phyloP scores from a whole-genome alignment of 768 basidiomycete species.

The Lyophyllum decastes region DNA sequence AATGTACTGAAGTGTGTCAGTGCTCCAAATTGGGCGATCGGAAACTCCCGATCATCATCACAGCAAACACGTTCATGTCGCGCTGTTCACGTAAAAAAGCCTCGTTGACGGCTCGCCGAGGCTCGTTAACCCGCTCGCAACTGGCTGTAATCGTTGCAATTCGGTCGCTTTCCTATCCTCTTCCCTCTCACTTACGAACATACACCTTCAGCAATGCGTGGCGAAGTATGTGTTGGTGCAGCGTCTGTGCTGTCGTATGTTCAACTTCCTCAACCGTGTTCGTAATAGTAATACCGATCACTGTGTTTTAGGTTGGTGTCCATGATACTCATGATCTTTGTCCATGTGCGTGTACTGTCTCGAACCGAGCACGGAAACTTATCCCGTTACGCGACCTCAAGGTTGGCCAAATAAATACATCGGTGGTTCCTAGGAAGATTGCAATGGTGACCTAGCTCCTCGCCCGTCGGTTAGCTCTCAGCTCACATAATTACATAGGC shows the following conservation, averaged over 20 bases:
- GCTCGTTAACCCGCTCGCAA: slow-evolving; percentile 10
- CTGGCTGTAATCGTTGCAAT: slow-evolving; percentile 19
- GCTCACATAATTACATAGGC: slow-evolving; percentile 40
- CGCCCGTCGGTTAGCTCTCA: neutral
- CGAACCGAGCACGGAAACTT: slow-evolving; percentile 13
- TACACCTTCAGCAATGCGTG: slow-evolving; percentile 49
- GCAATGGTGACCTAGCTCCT: slow-evolving; percentile 57
- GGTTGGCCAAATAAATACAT: slow-evolving; percentile 84
- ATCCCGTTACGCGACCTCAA: slow-evolving; percentile 32
- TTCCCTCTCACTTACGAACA: slow-evolving; percentile 8
- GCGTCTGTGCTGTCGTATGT: slow-evolving; percentile 75
- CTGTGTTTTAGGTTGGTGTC: slow-evolving; percentile 40
- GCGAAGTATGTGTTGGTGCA: slow-evolving; percentile 74
- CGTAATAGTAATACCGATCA: slow-evolving; percentile 18
- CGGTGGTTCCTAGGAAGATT: slow-evolving; percentile 68
- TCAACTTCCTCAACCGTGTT: slow-evolving; percentile 16
- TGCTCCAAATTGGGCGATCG: slow-evolving; percentile 6
- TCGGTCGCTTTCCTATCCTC: slow-evolving; percentile 20
- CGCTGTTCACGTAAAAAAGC: slow-evolving; percentile 11
- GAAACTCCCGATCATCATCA: slow-evolving; percentile 17
- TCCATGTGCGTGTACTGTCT: slow-evolving; percentile 58
- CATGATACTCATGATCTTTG: slow-evolving; percentile 73
- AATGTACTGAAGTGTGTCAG: neutral
- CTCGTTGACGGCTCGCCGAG: no score
- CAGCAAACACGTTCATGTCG: slow-evolving; percentile 33